phyloP scores from a whole-genome alignment of 345 rosid genomes.

The Nephelium lappaceum region DNA sequence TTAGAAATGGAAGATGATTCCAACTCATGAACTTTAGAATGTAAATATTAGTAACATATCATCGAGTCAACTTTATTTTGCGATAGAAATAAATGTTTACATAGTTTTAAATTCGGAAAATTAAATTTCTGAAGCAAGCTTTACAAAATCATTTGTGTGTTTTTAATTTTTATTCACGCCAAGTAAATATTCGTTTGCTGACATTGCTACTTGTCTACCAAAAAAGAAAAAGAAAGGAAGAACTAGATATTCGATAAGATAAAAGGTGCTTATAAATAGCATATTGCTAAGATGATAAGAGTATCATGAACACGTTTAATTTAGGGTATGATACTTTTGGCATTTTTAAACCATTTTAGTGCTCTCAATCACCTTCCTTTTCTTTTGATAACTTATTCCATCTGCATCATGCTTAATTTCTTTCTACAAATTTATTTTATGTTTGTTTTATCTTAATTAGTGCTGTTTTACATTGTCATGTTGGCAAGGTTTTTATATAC shows the following conservation, averaged over 20 bases:
- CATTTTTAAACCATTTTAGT: not conserved
- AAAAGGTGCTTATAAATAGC: not conserved
- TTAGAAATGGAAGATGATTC: no score
- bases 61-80: no score
- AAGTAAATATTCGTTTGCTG: not conserved
- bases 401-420: not conserved
- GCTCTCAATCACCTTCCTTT: constrained; percentile 1
- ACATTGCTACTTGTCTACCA: not conserved
- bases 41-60: no score
- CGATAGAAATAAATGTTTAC: no score
- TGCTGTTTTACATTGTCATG: not conserved
- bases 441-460: not conserved
- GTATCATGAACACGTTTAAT: not conserved
- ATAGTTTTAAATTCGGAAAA: no score
- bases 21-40: no score
- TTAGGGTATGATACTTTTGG: not conserved
- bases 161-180: not conserved
- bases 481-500: not conserved
- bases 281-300: not conserved
- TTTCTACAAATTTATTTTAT: no score
- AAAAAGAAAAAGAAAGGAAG: not conserved
- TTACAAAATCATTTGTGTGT: not conserved
- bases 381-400: constrained; percentile 7
- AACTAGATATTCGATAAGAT: not conserved
- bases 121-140: no score